A percentile compares a stretch with the other conserved stretches of the same genome.
These are phyloP conservation scores for Cinnamomum micranthum DNA, from an alignment of 164 flowering plant species.

Conservation along the genomic window DNA sequence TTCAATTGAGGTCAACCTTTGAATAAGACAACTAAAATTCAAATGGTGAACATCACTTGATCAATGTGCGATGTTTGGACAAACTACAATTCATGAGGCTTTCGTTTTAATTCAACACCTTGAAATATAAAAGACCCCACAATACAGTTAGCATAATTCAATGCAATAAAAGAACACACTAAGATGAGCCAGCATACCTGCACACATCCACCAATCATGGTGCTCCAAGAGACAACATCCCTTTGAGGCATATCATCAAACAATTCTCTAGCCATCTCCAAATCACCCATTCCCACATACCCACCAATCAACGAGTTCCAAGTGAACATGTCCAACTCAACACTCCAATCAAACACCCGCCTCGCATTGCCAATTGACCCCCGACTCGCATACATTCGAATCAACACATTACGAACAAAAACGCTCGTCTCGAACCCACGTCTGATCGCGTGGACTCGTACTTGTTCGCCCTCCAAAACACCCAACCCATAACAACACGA, in stretches of 20 bases:
- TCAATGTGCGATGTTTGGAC: no score
- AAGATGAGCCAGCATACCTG: slow-evolving; percentile 18
- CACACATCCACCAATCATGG: slow-evolving; percentile 28
- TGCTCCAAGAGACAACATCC: slow-evolving; percentile 34
- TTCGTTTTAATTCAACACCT: no score
- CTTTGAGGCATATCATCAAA: slow-evolving; percentile 33
- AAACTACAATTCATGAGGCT: no score
- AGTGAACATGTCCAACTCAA: slow-evolving; percentile 25
- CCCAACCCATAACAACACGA: slow-evolving; percentile 29
- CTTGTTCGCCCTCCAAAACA: slow-evolving; percentile 34
- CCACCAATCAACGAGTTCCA: slow-evolving; percentile 41
- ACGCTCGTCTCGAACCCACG: slow-evolving; percentile 33
- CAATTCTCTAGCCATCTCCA: slow-evolving; percentile 22
- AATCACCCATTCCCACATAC: slow-evolving; percentile 17
- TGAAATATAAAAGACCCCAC: no score
- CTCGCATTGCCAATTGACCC: slow-evolving; percentile 32
- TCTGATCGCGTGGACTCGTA: slow-evolving; percentile 28
- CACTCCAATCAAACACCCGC: slow-evolving; percentile 27
- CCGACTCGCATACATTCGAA: slow-evolving; percentile 29
- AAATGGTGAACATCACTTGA: no score
- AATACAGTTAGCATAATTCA: no score
- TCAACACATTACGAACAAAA: slow-evolving; percentile 32
- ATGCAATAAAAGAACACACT: no score
- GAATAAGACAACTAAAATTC: no score
- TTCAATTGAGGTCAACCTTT: no score